Conservation (phyloP, 176 grass and related monocot species). For the Zizania latifolia region DNA sequence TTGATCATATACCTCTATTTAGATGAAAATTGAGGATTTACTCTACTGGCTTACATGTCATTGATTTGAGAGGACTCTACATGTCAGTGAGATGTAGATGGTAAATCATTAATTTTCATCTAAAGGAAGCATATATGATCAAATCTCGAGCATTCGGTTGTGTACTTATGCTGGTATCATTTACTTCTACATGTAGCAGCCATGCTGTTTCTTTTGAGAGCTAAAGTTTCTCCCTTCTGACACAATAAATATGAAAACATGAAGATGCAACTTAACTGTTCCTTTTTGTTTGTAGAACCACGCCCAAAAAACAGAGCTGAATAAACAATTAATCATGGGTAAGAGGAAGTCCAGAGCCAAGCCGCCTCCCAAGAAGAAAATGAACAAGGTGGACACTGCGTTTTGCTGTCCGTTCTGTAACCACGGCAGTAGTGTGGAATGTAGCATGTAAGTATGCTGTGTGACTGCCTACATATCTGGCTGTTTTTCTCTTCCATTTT, state of each 20-base stretch:
- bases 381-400: slow-evolving; percentile 67
- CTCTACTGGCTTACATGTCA: no score
- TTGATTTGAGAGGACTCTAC: no score
- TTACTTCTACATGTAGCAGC: background rate
- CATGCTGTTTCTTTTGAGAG: background rate
- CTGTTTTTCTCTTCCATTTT: background rate
- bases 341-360: slow-evolving; percentile 70
- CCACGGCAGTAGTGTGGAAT: slow-evolving; percentile 62
- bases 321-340: slow-evolving; percentile 43
- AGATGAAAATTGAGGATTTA: no score
- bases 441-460: slow-evolving; percentile 51
- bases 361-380: slow-evolving; percentile 69
- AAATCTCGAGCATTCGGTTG: background rate
- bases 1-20: no score
- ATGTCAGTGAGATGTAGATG: no score
- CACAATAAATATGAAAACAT: background rate
- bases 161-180: background rate
- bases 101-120: no score
- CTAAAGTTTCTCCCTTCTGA: background rate
- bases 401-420: slow-evolving; percentile 83
- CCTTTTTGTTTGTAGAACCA: background rate
- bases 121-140: no score
- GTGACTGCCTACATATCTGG: background rate
- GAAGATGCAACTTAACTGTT: background rate
- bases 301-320: background rate